Evolutionary conservation across 164 flowering plant species (phyloP).

Genomic region (Piper longum): DNA sequence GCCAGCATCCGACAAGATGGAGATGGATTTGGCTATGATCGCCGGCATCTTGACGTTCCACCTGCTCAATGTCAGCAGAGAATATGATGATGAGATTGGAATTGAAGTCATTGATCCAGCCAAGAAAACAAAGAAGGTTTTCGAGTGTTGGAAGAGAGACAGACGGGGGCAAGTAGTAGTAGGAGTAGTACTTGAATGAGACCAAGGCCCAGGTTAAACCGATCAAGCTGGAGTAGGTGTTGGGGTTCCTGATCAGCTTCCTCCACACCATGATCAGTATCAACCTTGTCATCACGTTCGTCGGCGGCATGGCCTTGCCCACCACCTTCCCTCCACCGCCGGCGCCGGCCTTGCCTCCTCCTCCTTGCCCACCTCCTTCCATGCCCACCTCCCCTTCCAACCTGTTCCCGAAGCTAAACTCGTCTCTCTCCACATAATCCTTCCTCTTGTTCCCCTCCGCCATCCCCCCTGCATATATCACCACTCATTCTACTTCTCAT

Average conservation of each 20-base stretch:
- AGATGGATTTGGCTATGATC: constrained; percentile 64
- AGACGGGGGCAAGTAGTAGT: too few species aligned
- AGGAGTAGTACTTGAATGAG: constrained; percentile 43
- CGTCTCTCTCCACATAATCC: constrained; percentile 54
- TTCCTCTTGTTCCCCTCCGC: constrained; percentile 24
- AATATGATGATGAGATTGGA: not conserved
- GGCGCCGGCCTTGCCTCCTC: not conserved
- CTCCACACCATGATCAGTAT: constrained; percentile 97
- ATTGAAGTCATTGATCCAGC: not conserved
- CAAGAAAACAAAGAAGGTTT: too few species aligned
- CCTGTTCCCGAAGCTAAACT: constrained; percentile 63
- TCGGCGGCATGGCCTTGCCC: constrained; percentile 54
- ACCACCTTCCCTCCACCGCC: not conserved
- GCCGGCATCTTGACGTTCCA: constrained; percentile 82
- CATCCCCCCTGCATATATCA: constrained; percentile 22
- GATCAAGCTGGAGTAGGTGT: constrained; percentile 87
- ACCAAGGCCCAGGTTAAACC: constrained; percentile 86
- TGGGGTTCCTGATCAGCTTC: constrained; percentile 82
- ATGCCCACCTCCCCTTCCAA: constrained; percentile 15
- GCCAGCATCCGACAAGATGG: constrained; percentile 95
- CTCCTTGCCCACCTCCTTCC: not conserved
- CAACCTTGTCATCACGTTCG: constrained; percentile 88
- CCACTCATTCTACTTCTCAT: not conserved
- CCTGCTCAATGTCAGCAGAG: constrained; percentile 22
- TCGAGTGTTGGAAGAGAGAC: not conserved